phyloP scores from a whole-genome alignment of 805 yeast species.

The Starmerella roubikii region DNA sequence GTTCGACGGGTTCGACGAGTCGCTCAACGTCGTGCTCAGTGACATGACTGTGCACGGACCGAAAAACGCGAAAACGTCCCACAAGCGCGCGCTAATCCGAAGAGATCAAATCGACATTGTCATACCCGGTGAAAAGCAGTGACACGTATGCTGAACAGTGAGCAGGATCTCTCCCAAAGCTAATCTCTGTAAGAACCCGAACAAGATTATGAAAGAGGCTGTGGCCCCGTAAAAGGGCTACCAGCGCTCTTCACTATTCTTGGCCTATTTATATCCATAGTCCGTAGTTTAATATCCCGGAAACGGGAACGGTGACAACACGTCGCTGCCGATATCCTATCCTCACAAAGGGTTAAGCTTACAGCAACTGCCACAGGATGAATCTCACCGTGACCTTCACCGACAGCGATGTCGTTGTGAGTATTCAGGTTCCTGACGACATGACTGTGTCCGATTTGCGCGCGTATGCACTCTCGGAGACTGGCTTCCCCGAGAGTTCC shows the following conservation, averaged over 20 bases:
- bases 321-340: no score
- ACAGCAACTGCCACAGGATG: no score
- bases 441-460: conserved; percentile 53
- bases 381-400: conserved; percentile 39
- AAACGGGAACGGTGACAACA: no score
- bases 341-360: no score
- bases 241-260: no score
- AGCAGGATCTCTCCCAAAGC: no score
- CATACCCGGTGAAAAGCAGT: conserved; percentile 20
- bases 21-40: conserved; percentile 71
- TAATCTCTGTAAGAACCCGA: no score
- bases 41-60: conserved; percentile 51
- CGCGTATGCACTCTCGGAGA: conserved; percentile 61
- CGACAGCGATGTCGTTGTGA: conserved; percentile 35
- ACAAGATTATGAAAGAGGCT: no score
- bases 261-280: no score
- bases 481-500: conserved; percentile 33
- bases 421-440: conserved; percentile 52
- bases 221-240: no score
- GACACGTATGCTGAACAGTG: no score
- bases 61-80: conserved; percentile 20
- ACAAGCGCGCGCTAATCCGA: conserved; percentile 28
- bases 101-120: conserved; percentile 32
- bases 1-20: conserved; percentile 86
- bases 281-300: no score